A percentile compares a stretch with the other conserved stretches of the same genome.
phyloP scores from a whole-genome alignment of 768 basidiomycete species.

The Russula vinacea region DNA sequence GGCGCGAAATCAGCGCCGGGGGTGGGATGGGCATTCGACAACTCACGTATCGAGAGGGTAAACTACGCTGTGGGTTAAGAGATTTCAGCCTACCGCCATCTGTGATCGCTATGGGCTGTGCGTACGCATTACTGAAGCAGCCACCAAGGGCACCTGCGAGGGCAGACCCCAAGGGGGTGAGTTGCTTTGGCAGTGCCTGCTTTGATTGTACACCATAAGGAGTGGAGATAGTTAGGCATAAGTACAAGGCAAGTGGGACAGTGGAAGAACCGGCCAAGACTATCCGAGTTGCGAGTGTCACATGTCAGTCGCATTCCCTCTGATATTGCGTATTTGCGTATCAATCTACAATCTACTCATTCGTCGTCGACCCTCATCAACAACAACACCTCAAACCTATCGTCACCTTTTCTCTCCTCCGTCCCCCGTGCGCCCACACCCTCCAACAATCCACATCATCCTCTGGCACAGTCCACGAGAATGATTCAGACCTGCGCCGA shows the following conservation, averaged over 20 bases:
- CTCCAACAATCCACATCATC: slow-evolving; percentile 51
- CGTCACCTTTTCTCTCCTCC: slow-evolving; percentile 50
- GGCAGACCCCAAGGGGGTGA: slow-evolving; percentile 87
- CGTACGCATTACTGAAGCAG: slow-evolving; percentile 90
- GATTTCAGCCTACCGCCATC: slow-evolving; percentile 7
- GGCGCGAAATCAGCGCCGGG: neutral
- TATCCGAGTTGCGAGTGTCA: neutral
- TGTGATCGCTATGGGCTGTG: slow-evolving; percentile 23
- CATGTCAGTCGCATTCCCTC: too few relatives aligned
- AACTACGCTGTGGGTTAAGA: slow-evolving; percentile 56
- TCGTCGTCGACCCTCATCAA: slow-evolving; percentile 40
- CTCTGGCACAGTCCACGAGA: slow-evolving; percentile 51
- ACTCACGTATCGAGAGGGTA: slow-evolving; percentile 84
- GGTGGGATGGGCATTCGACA: neutral
- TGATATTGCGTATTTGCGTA: too few relatives aligned
- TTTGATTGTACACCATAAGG: slow-evolving; percentile 44
- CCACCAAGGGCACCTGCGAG: slow-evolving; percentile 91
- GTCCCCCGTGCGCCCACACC: slow-evolving; percentile 55
- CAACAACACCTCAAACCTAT: slow-evolving; percentile 68
- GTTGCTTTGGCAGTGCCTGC: slow-evolving; percentile 46
- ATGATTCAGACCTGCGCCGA: slow-evolving; percentile 53
- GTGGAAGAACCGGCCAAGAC: too few relatives aligned
- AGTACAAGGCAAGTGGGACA: neutral
- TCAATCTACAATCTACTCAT: neutral
- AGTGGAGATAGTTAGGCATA: slow-evolving; percentile 1